Percentiles rank a stretch among this genome's conserved stretches.
phyloP scores from a whole-genome alignment of 768 basidiomycete genomes.

The Mycena sanguinolenta region DNA sequence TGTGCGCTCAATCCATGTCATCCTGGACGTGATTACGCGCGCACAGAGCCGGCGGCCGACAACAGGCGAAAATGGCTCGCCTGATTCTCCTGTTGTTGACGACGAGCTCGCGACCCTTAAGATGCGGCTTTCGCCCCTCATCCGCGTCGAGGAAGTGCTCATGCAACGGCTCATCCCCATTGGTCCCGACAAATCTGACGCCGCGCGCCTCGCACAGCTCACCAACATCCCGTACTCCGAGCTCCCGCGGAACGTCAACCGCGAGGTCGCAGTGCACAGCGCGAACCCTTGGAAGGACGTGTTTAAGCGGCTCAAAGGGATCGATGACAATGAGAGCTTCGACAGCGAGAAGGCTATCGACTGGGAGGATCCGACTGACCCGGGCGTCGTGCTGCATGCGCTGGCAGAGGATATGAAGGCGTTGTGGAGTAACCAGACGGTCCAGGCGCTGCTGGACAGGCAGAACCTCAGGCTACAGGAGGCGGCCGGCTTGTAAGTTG shows the following conservation, averaged over 20 bases:
- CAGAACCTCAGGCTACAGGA: slow-evolving; percentile 75
- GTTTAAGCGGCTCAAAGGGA: slow-evolving; percentile 53
- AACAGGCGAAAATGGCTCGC: slow-evolving; percentile 31
- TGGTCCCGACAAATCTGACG: slow-evolving; percentile 51
- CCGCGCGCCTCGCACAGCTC: slow-evolving; percentile 41
- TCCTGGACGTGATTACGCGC: slow-evolving; percentile 67
- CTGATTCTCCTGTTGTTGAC: slow-evolving; percentile 38
- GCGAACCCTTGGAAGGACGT: slow-evolving; percentile 63
- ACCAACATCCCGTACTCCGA: slow-evolving; percentile 41
- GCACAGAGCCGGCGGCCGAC: slow-evolving; percentile 38
- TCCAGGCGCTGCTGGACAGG: slow-evolving; percentile 63
- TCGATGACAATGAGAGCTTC: slow-evolving; percentile 44
- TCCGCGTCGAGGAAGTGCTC: slow-evolving; percentile 72
- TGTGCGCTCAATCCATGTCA: slow-evolving; percentile 74
- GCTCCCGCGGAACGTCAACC: slow-evolving; percentile 45
- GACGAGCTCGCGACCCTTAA: slow-evolving; percentile 61
- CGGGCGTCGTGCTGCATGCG: slow-evolving; percentile 67
- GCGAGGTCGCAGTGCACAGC: slow-evolving; percentile 70
- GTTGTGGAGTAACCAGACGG: slow-evolving; percentile 72
- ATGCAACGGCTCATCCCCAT: slow-evolving; percentile 68
- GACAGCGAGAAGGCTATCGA: slow-evolving; percentile 51
- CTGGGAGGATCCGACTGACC: slow-evolving; percentile 67
- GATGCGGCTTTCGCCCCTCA: slow-evolving; percentile 71
- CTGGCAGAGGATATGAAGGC: slow-evolving; percentile 74
- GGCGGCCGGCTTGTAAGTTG: slow-evolving; percentile 75